Base-by-base conservation (phyloP, 139 green algal species). In the Chlamydomonas eustigma region DNA sequence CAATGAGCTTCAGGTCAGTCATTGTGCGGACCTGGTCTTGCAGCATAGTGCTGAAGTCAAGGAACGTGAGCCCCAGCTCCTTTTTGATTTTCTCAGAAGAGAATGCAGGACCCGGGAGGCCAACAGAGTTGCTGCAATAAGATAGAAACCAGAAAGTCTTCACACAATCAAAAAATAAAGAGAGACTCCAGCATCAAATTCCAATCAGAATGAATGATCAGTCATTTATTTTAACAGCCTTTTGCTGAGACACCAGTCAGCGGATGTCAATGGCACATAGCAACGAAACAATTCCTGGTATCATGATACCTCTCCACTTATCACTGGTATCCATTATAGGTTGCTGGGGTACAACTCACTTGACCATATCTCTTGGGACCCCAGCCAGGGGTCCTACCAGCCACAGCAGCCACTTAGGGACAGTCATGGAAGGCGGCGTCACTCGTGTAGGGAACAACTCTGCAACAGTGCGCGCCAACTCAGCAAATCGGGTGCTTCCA, bases 371-470 rank as follows among this genome's bases (percentile, higher is more conserved):
- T 1, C 71, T 30, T 4, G 71, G 6, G 4, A 76, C 8, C 3
- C 71, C 71, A 44, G 37, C 44, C 28, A 24, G 12, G 8, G 71
- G 71, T 32, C 71, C 73, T 31, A 78, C 6, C 35, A 72, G 35
- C 73, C 35, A 65, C 73, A 78, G 73, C 34, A 78, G 73, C 73
- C 52, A 64, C 35, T 72, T 77, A 35, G 51, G 51, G 18, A 34
- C 4, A 2, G 51, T 8, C 24, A 58, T 3, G 2, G 32, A 2
- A 2, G 73, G 51, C 24, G 33, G 4, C 34, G 37, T 63, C 4
- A 71, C 28, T 36, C 37, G 30, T 5, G 25, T 4, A 39, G 69
- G 31, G 36, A 64, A 63, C 34, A 39, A 25, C 31, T 64, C 24
- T 3, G 24, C 22, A 4, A 76, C 24, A 24, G 6, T 25, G n/a